A percentile compares a stretch with the other conserved stretches of the same genome.
Evolutionary conservation across 1,139 yeast genomes (phyloP).

Genomic region (Nakaseomyces bracarensis): DNA sequence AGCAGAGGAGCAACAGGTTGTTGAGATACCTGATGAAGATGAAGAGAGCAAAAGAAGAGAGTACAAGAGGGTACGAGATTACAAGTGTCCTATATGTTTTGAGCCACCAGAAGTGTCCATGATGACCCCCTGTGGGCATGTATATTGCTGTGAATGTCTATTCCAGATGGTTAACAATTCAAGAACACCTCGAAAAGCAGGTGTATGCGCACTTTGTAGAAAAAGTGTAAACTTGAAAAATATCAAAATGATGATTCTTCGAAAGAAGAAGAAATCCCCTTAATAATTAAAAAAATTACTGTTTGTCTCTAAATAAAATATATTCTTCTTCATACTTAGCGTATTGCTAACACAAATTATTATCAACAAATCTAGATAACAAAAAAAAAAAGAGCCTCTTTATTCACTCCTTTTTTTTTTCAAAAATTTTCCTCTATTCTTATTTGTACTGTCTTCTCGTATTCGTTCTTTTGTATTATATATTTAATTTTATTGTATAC

Average conservation of each 20-base stretch:
- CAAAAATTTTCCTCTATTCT: no score
- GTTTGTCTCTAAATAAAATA: not conserved
- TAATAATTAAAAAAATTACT: not conserved
- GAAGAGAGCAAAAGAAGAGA: constrained; percentile 11
- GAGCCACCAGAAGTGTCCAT: constrained; percentile 42
- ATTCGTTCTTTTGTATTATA: no score
- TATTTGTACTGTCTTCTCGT: no score
- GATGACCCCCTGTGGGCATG: constrained; percentile 48
- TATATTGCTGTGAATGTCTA: constrained; percentile 44
- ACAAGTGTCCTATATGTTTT: constrained; percentile 46
- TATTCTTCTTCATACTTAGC: no score
- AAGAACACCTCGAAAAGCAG: constrained; percentile 31
- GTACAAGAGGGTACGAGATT: constrained; percentile 31
- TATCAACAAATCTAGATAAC: no score
- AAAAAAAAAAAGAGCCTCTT: no score
- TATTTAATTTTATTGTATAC: no score
- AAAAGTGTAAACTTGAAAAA: constrained; percentile 34
- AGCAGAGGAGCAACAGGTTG: constrained; percentile 27
- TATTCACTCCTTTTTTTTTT: no score
- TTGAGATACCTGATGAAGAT: constrained; percentile 24
- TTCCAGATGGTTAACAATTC: constrained; percentile 42
- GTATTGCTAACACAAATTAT: no score
- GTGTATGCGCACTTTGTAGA: constrained; percentile 46
- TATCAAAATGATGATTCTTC: constrained; percentile 26
- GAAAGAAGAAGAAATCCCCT: constrained; percentile 8